Base-by-base conservation (phyloP, 2,329 filamentous ascomycete species). In the Leptographium flavum region DNA sequence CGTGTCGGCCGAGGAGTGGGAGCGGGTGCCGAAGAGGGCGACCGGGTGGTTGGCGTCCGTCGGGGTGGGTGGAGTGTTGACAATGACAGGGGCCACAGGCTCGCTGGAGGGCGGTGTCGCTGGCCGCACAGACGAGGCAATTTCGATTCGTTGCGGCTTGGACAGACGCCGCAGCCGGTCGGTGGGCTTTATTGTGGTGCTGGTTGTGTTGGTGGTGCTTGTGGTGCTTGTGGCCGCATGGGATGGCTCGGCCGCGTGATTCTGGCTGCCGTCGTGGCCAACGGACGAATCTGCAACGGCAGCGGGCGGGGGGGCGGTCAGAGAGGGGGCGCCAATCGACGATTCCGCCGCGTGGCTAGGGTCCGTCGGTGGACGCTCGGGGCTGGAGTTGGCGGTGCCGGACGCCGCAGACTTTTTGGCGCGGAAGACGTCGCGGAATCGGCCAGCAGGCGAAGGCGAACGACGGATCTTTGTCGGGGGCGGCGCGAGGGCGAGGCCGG, bases 381-480 rank as follows among this genome's bases (percentile, higher is more conserved):
- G 62, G 30, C 56, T 62, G 28, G 66, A 66, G 52, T 67, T 72
- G 47, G 64, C 63, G 49, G 63, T 67, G 23, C 65, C 48, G n/a
- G 43, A 33, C n/a, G 42, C 39, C 36, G 60, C 56, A 49, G 55
- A 63, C 56, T 70, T 76, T 55, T 73, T 78, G 38, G 70, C 66
- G 47, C 66, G 74, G 55, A 92, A 86, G 13, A 81, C 82, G 56
- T 81, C 79, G 59, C 75, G 82, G 49, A 90, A 67, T 56, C 79
- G 84, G 56, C 78, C 75, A 43, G 74, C 77, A 11, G 83, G 82
- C 10, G 86, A 88, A 19, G 74, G 69, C 22, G 77, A 77, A 48
- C 82, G 74, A 53, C 72, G 72, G 39, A 63, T 58, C 48, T 65
- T 64, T 54, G 61, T 64, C 52, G 56, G 57, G 40, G 65, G 67